Evolutionary conservation across 305 asterid genomes (phyloP).

Genomic region (Rubia peregrina): DNA sequence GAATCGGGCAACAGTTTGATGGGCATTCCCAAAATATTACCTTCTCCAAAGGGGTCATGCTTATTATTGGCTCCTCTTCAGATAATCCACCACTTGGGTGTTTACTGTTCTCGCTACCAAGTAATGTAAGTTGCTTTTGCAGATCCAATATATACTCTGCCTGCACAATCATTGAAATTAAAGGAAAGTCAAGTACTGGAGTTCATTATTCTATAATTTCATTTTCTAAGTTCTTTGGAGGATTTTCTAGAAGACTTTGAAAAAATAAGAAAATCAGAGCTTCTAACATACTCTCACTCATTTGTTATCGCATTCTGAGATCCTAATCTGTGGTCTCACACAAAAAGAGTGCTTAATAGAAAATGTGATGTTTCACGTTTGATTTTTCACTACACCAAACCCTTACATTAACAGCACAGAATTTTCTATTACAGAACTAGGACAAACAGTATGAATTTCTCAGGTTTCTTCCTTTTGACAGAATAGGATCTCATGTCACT

Average conservation of each 20-base stretch:
- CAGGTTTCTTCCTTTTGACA: neutral
- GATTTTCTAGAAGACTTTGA: neutral
- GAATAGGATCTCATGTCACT: neutral
- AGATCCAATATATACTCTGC: slow-evolving; percentile 87
- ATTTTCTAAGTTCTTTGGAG: neutral
- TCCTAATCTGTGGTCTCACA: neutral
- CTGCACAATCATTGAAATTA: slow-evolving; percentile 32
- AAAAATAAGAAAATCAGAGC: no score
- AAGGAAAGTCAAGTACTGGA: neutral
- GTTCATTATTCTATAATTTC: neutral
- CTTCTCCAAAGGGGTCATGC: slow-evolving; percentile 70
- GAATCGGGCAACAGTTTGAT: neutral
- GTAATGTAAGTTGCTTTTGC: slow-evolving; percentile 82
- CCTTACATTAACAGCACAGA: neutral
- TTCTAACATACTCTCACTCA: neutral
- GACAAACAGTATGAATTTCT: neutral
- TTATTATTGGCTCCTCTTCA: slow-evolving; percentile 61
- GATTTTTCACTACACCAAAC: neutral
- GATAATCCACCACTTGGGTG: slow-evolving; percentile 55
- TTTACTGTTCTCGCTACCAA: slow-evolving; percentile 64
- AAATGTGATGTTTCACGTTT: neutral
- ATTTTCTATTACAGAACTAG: neutral
- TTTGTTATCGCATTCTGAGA: neutral
- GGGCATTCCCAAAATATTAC: slow-evolving; percentile 26
- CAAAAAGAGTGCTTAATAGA: neutral